Evolutionary conservation across 1,284 basidiomycete species (phyloP).

Genomic region (Boletus putidus): DNA sequence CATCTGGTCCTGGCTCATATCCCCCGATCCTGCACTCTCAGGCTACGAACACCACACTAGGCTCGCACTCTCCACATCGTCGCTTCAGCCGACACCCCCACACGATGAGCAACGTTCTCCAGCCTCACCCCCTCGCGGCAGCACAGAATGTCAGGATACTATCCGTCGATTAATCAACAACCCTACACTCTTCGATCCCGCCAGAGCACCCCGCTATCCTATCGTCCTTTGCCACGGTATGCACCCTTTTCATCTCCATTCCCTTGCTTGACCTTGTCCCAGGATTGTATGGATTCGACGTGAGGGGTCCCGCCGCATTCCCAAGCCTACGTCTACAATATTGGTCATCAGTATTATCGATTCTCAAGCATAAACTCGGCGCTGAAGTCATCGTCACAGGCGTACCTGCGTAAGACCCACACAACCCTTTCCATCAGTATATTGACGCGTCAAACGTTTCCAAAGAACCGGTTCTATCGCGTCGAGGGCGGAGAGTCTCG

Average conservation of each 20-base stretch:
- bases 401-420: conserved; percentile 76
- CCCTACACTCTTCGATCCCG: conserved; percentile 70
- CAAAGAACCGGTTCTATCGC: conserved; percentile 87
- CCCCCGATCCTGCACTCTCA: conserved; percentile 3
- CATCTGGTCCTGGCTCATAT: conserved; percentile 26
- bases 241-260: conserved; percentile 25
- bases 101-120: background rate
- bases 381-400: conserved; percentile 95
- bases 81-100: background rate
- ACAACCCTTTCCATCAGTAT: background rate
- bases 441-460: background rate
- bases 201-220: conserved; percentile 81
- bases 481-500: conserved; percentile 78
- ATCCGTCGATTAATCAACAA: conserved; percentile 76
- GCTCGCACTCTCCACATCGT: background rate
- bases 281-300: conserved; percentile 96
- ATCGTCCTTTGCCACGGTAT: conserved; percentile 94
- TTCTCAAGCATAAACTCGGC: conserved; percentile 81
- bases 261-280: conserved; percentile 16
- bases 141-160: too few relatives aligned
- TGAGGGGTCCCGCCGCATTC: conserved; percentile 74
- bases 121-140: background rate
- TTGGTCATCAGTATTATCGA: conserved; percentile 87
- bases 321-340: conserved; percentile 88
- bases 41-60: background rate